These are phyloP conservation scores for Entomortierella parvispora DNA, from an alignment of 192 early-diverging fungal genomes.

Conservation along the genomic window DNA sequence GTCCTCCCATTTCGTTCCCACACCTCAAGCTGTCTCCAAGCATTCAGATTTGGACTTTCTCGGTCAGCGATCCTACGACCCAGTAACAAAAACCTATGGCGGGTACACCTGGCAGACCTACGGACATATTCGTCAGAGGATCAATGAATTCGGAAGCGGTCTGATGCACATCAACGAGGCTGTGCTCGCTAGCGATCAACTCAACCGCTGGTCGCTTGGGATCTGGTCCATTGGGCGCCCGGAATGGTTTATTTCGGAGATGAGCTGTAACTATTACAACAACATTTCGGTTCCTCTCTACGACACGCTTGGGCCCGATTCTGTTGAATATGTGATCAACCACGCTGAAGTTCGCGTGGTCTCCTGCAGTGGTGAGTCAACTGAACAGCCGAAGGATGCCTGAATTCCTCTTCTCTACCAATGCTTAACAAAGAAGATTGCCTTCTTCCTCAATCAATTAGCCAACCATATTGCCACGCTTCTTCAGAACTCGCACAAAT, in stretches of 20 bases:
- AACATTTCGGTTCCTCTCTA: constrained; percentile 79
- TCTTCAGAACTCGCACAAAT: constrained; percentile 61
- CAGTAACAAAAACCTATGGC: constrained; percentile 63
- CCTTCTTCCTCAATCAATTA: no score
- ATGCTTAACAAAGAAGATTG: no score
- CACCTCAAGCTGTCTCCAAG: no score
- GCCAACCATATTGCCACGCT: constrained; percentile 56
- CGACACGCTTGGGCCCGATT: constrained; percentile 86
- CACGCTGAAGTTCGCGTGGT: constrained; percentile 78
- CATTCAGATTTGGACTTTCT: constrained; percentile 17
- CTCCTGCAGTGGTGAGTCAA: constrained; percentile 56
- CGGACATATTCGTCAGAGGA: constrained; percentile 61
- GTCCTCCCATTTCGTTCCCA: no score
- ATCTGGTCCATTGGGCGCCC: constrained; percentile 78
- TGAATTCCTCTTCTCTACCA: no score
- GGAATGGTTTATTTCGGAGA: constrained; percentile 77
- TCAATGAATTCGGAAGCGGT: constrained; percentile 71
- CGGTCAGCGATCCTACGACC: constrained; percentile 64
- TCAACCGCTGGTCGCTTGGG: constrained; percentile 59
- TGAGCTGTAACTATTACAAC: constrained; percentile 66
- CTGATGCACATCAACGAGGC: constrained; percentile 56
- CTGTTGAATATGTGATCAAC: constrained; percentile 85
- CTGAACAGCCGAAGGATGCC: no score
- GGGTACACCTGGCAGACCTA: constrained; percentile 76
- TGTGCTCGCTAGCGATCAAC: background rate